Evolutionary conservation across 2,329 filamentous ascomycete species (phyloP).

Genomic region (Diplodia intermedia): DNA sequence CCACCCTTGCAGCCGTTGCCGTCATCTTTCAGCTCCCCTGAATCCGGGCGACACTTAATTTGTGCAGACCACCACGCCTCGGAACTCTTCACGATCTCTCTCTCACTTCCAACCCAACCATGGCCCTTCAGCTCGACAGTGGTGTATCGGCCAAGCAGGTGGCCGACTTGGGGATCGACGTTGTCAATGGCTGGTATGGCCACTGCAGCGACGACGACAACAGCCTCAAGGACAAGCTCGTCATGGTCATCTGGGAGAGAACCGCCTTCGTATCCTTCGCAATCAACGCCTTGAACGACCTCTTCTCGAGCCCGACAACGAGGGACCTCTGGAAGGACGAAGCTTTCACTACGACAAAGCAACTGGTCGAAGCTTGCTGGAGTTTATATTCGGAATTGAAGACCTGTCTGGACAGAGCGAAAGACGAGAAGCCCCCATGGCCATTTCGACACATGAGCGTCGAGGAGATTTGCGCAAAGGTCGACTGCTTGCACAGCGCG

Average conservation of each 20-base stretch:
- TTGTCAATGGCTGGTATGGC: neutral
- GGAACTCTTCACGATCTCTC: neutral
- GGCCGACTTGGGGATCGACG: neutral
- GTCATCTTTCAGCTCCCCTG: slow-evolving; percentile 21
- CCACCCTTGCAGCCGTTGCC: neutral
- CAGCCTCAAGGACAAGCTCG: slow-evolving; percentile 4
- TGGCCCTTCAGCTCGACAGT: neutral
- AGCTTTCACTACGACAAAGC: neutral
- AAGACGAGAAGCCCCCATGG: neutral
- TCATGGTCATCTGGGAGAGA: neutral
- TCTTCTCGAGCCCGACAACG: neutral
- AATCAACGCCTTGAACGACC: neutral
- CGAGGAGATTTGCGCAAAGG: neutral
- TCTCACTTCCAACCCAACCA: neutral
- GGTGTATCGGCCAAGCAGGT: slow-evolving; percentile 1
- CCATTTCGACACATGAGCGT: neutral
- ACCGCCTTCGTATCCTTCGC: neutral
- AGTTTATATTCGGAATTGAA: neutral
- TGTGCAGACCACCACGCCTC: neutral
- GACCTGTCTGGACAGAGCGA: neutral
- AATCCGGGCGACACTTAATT: neutral
- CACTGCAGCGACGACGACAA: neutral
- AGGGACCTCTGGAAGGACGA: neutral
- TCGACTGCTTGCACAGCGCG: neutral
- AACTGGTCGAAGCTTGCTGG: neutral